Evolutionary conservation across 225 moss, liverwort and hornwort genomes (phyloP), one percentile per base, ranked within the genome.

Genomic region (Marchantia polymorpha): DNA sequence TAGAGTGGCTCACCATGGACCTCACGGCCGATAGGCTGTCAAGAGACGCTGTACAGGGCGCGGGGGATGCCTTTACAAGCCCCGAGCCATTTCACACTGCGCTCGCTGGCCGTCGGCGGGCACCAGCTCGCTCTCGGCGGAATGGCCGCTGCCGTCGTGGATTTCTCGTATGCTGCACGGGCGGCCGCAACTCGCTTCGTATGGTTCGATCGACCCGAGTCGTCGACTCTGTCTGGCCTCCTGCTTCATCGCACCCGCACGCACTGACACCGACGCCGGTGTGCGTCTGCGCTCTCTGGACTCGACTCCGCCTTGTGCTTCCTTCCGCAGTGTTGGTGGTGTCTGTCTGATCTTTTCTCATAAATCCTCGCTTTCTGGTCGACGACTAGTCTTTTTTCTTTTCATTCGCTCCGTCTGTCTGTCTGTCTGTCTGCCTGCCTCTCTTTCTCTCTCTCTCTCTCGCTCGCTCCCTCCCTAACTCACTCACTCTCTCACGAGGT

Each of bases 1-100:
- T 72, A 50, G 22, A 72, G 10, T 73, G 23, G 22, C 54, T 25
- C 73, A 54, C 27, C 51, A 52, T 50, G 16, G n/a, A 72, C 49
- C 19, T 47, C 71, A 10, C 22, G 4, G 31, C 50, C n/a, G 22
- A 20, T 39, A 39, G 39, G 8, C 12, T 7, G 71, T n/a, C 49
- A 72, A 72, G 22, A 51, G 71, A 51, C 71, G 71, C 71, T 12
- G 54, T 51, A 39, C 52, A 73, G 22, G 26, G 25, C 12, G 47
- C 54, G 12, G 29, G 74, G 15, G n/a, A n/a, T n/a, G n/a, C 39
- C 56, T 75, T 11, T 58, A 75, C 1, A 13, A 14, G 5, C 55
- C 74, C 17, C 74, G 25, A 30, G 74, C 55, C 74, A 55, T 56
- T 58, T 75, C 74, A 56, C 56, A 75, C 74, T 29, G 27, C 74